Conservation (phyloP, 2,329 filamentous ascomycete species). For the Drechslera avenae region DNA sequence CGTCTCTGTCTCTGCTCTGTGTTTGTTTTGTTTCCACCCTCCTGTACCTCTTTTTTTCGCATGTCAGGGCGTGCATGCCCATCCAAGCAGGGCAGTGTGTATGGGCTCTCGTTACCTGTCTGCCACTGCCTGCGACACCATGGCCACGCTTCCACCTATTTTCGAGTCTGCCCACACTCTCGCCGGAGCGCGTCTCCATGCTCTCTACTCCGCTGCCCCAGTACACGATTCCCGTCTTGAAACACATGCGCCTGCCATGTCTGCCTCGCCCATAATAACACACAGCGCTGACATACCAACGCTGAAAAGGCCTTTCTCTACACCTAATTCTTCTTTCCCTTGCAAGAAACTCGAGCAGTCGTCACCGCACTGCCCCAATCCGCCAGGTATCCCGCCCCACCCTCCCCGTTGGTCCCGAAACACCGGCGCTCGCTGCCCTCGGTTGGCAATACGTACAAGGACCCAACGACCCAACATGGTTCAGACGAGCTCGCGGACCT, state of each 20-base stretch:
- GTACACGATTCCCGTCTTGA: constrained; percentile 12
- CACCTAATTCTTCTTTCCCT: constrained; percentile 43
- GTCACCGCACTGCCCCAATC: constrained; percentile 17
- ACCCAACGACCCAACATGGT: constrained; percentile 44
- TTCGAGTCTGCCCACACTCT: constrained; percentile 5
- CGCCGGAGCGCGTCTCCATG: constrained; percentile 4
- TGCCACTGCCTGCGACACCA: constrained; percentile 14
- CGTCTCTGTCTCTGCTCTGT: constrained; percentile 4
- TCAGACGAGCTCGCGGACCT: constrained; percentile 43
- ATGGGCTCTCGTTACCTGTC: constrained; percentile 13
- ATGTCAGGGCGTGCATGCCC: constrained; percentile 9
- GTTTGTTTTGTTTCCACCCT: constrained; percentile 21
- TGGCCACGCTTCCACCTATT: constrained; percentile 15
- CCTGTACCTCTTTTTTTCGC: constrained; percentile 8
- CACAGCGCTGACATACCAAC: constrained; percentile 44
- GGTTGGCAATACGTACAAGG: constrained; percentile 21
- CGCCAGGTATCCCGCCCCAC: constrained; percentile 7
- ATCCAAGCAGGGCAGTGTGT: constrained; percentile 9
- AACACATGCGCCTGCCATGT: constrained; percentile 26
- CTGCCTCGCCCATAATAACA: constrained; percentile 29
- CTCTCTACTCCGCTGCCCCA: constrained; percentile 8
- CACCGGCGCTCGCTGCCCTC: constrained; percentile 24
- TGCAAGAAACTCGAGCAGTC: constrained; percentile 35
- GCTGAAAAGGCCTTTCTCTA: constrained; percentile 43
- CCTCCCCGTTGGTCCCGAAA: constrained; percentile 23